Evolutionary conservation across 306 rosid species (phyloP).

Genomic region (Prunus dulcis): DNA sequence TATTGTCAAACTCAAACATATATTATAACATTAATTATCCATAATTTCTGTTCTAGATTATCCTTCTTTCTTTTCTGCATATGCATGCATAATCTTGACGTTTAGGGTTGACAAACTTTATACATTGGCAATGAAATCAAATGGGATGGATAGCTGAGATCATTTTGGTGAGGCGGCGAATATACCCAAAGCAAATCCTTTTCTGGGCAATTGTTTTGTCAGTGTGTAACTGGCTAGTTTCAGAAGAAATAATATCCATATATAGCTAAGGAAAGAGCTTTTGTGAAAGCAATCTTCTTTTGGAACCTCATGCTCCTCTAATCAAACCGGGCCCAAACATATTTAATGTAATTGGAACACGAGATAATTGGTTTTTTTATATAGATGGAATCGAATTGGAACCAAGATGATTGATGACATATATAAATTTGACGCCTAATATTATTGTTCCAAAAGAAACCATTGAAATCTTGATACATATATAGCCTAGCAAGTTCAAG

Average conservation of each 20-base stretch:
- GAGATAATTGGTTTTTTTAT: not conserved
- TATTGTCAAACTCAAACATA: too few relatives aligned
- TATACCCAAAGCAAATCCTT: not conserved
- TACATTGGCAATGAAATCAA: too few relatives aligned
- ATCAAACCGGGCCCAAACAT: not conserved
- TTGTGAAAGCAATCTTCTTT: not conserved
- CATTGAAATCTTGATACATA: not conserved
- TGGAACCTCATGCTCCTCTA: conserved; percentile 6
- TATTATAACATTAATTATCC: too few relatives aligned
- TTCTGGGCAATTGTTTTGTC: not conserved
- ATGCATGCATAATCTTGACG: too few relatives aligned
- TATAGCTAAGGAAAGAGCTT: not conserved
- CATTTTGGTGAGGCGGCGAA: not conserved
- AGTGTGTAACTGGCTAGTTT: not conserved
- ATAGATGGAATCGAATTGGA: too few relatives aligned
- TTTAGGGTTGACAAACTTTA: too few relatives aligned
- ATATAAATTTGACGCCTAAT: too few relatives aligned
- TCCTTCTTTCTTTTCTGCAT: too few relatives aligned
- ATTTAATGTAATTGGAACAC: not conserved
- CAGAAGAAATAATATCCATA: not conserved
- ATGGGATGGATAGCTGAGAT: not conserved
- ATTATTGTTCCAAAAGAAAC: not conserved
- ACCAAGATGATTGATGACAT: too few relatives aligned
- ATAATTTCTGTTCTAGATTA: too few relatives aligned
- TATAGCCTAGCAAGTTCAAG: not conserved